These are phyloP conservation scores for Boletus insuetus DNA, from an alignment of 768 basidiomycete genomes.

Conservation along the genomic window DNA sequence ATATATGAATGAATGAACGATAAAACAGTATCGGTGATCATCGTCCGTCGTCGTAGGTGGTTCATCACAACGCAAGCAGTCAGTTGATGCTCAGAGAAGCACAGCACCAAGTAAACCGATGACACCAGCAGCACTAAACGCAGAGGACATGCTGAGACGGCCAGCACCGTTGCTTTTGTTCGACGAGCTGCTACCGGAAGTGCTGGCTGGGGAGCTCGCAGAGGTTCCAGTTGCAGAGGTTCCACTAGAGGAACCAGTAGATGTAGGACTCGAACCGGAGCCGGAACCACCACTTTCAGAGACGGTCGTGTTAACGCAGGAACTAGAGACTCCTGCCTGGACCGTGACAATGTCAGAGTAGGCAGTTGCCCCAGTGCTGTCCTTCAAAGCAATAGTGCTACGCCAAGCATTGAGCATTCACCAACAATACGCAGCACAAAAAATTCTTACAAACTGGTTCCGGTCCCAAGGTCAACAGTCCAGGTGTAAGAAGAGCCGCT, in stretches of 20 bases:
- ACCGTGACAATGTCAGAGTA: conserved; percentile 55
- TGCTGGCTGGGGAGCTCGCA: conserved; percentile 9
- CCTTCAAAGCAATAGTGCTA: conserved; percentile 59
- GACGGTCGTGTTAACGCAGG: conserved; percentile 28
- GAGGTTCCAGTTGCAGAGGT: not conserved
- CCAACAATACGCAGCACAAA: not conserved
- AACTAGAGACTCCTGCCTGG: conserved; percentile 30
- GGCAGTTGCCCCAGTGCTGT: conserved; percentile 49
- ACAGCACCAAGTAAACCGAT: conserved; percentile 52
- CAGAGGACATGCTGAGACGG: conserved; percentile 27
- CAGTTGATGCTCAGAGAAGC: conserved; percentile 37
- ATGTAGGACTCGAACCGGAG: not conserved
- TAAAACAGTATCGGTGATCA: conserved; percentile 14
- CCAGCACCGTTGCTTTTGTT: conserved; percentile 32
- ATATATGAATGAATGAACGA: conserved; percentile 14
- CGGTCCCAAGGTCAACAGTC: conserved; percentile 46
- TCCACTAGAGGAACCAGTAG: not conserved
- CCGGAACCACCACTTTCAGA: conserved; percentile 10
- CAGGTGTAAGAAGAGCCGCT: conserved; percentile 48
- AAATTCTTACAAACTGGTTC: conserved; percentile 43
- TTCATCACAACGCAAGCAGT: conserved; percentile 4
- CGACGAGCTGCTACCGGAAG: conserved; percentile 25
- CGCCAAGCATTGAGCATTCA: not conserved
- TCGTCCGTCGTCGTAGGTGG: conserved; percentile 13
- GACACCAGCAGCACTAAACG: conserved; percentile 46